Evolutionary conservation across 805 yeast genomes (phyloP), one percentile per base, ranked within the genome.

Genomic region (Yarrowia sp.): DNA sequence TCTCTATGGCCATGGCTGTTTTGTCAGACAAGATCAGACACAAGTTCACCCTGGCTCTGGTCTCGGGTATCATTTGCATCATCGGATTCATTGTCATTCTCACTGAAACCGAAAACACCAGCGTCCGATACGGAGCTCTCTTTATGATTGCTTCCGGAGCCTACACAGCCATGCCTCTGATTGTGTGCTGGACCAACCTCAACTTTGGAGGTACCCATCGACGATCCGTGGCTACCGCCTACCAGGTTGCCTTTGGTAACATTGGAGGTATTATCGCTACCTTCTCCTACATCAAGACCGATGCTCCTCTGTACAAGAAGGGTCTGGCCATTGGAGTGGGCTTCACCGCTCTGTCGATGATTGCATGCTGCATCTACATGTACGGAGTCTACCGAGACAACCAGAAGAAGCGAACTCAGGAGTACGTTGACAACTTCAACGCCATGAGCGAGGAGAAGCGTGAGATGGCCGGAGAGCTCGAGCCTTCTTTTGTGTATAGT

Each of bases 221-320:
- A 70, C 85, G 86, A 66, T 79, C 83, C 55, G 84, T 83, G 13
- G 85, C 84, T 13, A 77, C 86, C 10, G 87, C 85, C 2, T 82
- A 82, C 78, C 85, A 84, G 69, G 82, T 87, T 69, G 90, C 90
- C 0, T 86, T 87, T 70, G 91, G 90, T 63, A 87, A 87, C 74
- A 85, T 85, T 71, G 91, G 91, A 50, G 91, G 90, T 67, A 86
- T 87, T 69, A 80, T 86, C 64, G 77, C 90, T 8, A 81, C 89
- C 2, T 87, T 79, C 69, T 75, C 85, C 28, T 87, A 83, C 76
- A 77, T 84, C 55, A 69, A 81, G 44, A 70, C 73, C 43, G 89
- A 86, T 67, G 80, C 88, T 15, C 91, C 91, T 22, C 75, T 75
- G 31, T 87, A 82, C 72, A 77, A 71, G 36, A 83, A 81, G 47